Evolutionary conservation across 2,329 filamentous ascomycete genomes (phyloP), one percentile per base, ranked within the genome.

Genomic region (Hypoxylon sp.): DNA sequence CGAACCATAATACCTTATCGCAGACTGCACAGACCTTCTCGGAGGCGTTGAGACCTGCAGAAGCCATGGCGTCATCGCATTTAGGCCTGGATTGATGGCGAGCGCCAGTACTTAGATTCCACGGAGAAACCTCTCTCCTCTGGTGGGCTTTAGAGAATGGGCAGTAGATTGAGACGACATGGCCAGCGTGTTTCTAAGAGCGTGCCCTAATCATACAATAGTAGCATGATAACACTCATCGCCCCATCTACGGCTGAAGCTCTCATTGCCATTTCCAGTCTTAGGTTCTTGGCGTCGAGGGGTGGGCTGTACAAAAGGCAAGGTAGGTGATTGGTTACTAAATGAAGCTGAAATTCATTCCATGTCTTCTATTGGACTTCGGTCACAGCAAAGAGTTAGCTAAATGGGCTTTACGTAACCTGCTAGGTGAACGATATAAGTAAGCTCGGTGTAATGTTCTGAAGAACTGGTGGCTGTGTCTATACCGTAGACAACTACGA

Each of bases 201-300:
- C 35, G 35, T 13, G 24, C n/a, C 9, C 13, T 31, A 44, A 33
- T 22, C 24, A 46, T 39, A 58, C 39, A 8, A 35, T 42, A 29
- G 13, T 11, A 42, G 33, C n/a, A 11, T 29, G 17, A 46, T 17
- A 46, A 31, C 24, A 22, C 37, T 46, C n/a, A 29, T 37, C 24
- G 17, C 52, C 53, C 33, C 57, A 13, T 53, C 29, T 62, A 60
- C 60, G 56, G 65, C 65, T 65, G 61, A 68, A 44, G 11, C 22
- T 37, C 22, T 14, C 35, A 29, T 14, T 51, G 39, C 46, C 22
- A 48, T 50, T 58, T 29, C 22, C 31, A 42, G 29, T 9, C 24
- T 46, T 67, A 26, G 22, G 46, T 17, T 56, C 65, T 68, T 68
- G 61, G 61, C 65, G 17, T 37, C 52, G 39, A 60, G 46, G 52